Evolutionary conservation across 2,329 filamentous ascomycete genomes (phyloP).

Genomic region (Beauveria asiatica): DNA sequence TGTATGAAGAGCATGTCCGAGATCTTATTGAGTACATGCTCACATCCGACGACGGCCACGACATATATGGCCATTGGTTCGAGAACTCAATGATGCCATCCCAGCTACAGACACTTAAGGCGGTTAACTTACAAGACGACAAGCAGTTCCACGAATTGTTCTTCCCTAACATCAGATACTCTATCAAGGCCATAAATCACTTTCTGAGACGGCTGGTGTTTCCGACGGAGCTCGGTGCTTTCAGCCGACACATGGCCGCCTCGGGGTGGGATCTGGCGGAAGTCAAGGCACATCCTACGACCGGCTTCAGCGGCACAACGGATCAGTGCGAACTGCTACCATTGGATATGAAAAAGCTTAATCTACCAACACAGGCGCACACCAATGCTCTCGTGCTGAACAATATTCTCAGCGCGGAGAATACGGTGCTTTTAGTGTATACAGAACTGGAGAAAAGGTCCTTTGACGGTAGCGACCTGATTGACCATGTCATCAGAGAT

Average conservation of each 20-base stretch:
- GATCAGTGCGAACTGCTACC: conserved; percentile 54
- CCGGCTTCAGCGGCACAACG: conserved; percentile 64
- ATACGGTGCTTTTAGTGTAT: conserved; percentile 24
- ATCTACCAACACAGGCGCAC: conserved; percentile 45
- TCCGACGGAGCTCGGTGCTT: conserved; percentile 53
- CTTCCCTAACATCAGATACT: conserved; percentile 43
- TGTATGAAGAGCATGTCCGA: conserved; percentile 41
- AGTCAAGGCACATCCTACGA: conserved; percentile 38
- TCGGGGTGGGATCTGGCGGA: conserved; percentile 60
- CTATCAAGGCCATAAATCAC: conserved; percentile 52
- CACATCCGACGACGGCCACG: conserved; percentile 40
- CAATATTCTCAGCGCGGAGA: conserved; percentile 47
- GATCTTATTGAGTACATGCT: conserved; percentile 37
- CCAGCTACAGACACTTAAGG: conserved; percentile 27
- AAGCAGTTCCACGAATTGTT: conserved; percentile 37
- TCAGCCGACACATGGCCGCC: conserved; percentile 51
- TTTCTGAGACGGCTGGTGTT: conserved; percentile 53
- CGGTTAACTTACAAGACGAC: conserved; percentile 50
- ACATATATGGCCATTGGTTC: conserved; percentile 45
- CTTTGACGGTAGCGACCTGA: conserved; percentile 30
- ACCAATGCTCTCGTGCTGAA: conserved; percentile 61
- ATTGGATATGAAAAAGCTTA: conserved; percentile 43
- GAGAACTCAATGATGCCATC: conserved; percentile 25
- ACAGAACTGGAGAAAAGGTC: conserved; percentile 19
- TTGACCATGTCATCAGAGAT: background rate